Conservation (phyloP, 345 rosid genomes). For the Adansonia digitata region DNA sequence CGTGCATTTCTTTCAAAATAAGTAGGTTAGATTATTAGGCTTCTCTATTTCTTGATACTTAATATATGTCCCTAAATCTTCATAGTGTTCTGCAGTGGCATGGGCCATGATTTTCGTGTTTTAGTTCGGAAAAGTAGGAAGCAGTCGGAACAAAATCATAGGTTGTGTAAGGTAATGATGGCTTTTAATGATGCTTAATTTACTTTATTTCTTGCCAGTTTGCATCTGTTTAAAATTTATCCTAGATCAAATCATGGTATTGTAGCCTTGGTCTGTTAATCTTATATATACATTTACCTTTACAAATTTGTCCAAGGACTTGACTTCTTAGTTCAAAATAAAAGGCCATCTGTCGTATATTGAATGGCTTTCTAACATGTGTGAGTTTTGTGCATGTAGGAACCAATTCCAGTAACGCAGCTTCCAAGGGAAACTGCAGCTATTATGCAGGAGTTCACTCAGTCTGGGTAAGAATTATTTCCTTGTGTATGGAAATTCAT, state of each 20-base stretch:
- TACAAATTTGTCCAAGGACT: background rate
- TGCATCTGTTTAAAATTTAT: background rate
- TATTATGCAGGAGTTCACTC: slow-evolving; percentile 98
- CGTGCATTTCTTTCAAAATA: background rate
- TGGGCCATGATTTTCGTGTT: slow-evolving; percentile 96
- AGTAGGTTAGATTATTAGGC: background rate
- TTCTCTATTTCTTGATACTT: background rate
- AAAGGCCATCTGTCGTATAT: background rate
- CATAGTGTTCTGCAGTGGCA: slow-evolving; percentile 52
- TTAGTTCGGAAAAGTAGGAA: slow-evolving; percentile 92
- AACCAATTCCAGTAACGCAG: slow-evolving; percentile 95
- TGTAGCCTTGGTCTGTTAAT: background rate
- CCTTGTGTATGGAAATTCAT: background rate
- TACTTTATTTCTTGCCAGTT: background rate
- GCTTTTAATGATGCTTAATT: background rate
- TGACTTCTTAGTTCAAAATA: background rate
- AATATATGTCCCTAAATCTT: background rate
- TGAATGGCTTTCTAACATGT: slow-evolving; percentile 10
- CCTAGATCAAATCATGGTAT: background rate
- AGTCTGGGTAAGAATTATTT: background rate
- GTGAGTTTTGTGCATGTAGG: slow-evolving; percentile 40
- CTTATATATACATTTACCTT: background rate
- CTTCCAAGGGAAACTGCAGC: slow-evolving; percentile 96
- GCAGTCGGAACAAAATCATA: background rate
- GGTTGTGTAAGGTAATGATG: background rate